Evolutionary conservation across 208 protist species (phyloP).

Genomic region (Leishmania tropica): DNA sequence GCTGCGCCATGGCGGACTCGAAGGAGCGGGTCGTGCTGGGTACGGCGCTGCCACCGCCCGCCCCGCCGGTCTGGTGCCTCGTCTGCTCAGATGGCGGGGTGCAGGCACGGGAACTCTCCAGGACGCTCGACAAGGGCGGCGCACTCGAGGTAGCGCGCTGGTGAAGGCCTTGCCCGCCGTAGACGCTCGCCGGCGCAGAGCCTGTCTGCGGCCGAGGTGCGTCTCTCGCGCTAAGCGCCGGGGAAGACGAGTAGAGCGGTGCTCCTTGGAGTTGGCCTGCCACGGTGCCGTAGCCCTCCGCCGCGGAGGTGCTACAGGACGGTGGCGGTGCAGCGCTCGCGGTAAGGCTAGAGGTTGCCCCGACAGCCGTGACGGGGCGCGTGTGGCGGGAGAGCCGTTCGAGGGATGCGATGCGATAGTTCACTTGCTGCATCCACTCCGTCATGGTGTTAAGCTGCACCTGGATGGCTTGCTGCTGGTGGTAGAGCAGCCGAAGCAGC

Average conservation of each 20-base stretch:
- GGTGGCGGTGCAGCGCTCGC: conserved; percentile 6
- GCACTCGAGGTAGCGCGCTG: conserved; percentile 5
- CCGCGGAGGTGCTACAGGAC: conserved; percentile 10
- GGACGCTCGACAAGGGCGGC: conserved; percentile 19
- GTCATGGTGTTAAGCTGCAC: conserved; percentile 79
- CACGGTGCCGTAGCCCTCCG: conserved; percentile 11
- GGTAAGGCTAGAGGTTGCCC: neutral
- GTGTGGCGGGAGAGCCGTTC: conserved; percentile 21
- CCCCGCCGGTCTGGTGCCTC: conserved; percentile 7
- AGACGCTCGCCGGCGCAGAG: conserved; percentile 9
- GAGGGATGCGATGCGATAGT: conserved; percentile 28
- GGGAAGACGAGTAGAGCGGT: neutral
- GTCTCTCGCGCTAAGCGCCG: neutral
- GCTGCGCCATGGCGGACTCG: conserved; percentile 57
- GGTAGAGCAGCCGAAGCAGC: conserved; percentile 76
- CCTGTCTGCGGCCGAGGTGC: conserved; percentile 1
- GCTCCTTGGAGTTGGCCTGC: neutral
- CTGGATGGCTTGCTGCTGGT: conserved; percentile 84
- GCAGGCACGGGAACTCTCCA: conserved; percentile 60
- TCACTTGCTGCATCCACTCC: conserved; percentile 73
- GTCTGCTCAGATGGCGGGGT: conserved; percentile 67
- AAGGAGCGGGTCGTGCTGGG: conserved; percentile 42
- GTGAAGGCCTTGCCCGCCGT: conserved; percentile 11
- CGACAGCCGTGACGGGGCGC: conserved; percentile 15
- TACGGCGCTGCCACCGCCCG: conserved; percentile 13